Base-by-base conservation (phyloP, 768 basidiomycete species). In the Suillus discolor region DNA sequence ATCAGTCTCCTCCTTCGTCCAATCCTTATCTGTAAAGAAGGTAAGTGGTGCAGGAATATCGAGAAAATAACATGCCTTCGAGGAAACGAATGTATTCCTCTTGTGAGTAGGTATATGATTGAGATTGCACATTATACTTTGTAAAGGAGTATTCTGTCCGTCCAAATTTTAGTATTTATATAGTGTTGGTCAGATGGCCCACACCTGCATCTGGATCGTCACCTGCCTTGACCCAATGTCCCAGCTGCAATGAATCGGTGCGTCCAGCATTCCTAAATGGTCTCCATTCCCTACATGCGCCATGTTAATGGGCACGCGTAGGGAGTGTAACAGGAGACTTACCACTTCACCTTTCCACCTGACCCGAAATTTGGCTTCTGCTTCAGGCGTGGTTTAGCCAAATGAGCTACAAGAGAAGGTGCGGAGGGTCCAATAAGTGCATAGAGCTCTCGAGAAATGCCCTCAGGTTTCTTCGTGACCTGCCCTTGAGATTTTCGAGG, bases 1-100 rank as follows among this genome's bases (percentile, higher is more conserved):
- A 73, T 94, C 92, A 0, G 97, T 98, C 77, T 98, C 96, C 69
- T 95, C 93, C 70, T 90, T 91, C 7, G 92, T 85, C 97, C 97
- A 99, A 66, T 90, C 90, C 12, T 79, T 80, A 71, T 96, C 97
- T 90, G 63, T 31, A 31, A 44, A 61, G 8, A 59, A 62, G 36
- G 23, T 7, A 20, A 47, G 2, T 5, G 53, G 13, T 41, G 18
- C 39, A 15, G 31, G 38, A 12, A 57, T 11, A 34, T 13, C 31
- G 51, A 18, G 3, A 0, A 57, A 31, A 2, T 16, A 41, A 68
- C 82, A 55, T 55, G 92, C 93, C 93, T 80, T 89, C 84, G 4
- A 97, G 79, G 70, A 89, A 84, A n/a, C 83, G 82, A 3, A 86
- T 84, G 73, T 98, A 99, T 79, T 99, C 97, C 62, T 94, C 92